phyloP scores from a whole-genome alignment of 2,329 filamentous ascomycete species.

The Ophidiomyces ophidiicola region DNA sequence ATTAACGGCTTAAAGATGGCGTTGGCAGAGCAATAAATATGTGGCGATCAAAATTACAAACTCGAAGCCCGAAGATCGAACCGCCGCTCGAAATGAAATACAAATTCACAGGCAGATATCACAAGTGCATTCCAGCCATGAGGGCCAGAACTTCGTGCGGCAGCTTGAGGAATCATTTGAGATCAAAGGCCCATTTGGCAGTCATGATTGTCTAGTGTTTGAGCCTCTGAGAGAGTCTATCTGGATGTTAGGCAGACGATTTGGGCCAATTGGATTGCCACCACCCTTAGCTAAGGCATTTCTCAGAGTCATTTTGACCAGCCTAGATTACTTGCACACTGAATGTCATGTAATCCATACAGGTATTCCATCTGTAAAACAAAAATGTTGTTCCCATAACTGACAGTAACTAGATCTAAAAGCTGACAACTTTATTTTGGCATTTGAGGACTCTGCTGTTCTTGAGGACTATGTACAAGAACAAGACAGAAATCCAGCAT shows the following conservation, averaged over 20 bases:
- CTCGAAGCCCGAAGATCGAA: slow-evolving; percentile 18
- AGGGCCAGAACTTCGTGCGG: slow-evolving; percentile 24
- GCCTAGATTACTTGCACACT: slow-evolving; percentile 34
- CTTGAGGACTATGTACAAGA: slow-evolving; percentile 10
- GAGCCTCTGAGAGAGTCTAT: slow-evolving; percentile 29
- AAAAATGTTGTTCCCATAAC: slow-evolving; percentile 1
- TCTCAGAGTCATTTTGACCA: slow-evolving; percentile 28
- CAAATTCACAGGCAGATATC: slow-evolving; percentile 24
- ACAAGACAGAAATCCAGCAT: slow-evolving; percentile 1
- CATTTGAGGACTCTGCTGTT: slow-evolving; percentile 20
- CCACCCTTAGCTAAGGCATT: slow-evolving; percentile 24
- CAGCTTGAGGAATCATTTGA: slow-evolving; percentile 27
- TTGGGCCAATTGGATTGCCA: slow-evolving; percentile 19
- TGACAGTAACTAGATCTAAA: slow-evolving; percentile 27
- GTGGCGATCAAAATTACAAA: slow-evolving; percentile 28
- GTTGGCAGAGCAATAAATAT: slow-evolving; percentile 21
- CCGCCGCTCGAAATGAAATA: slow-evolving; percentile 21
- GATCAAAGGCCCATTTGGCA: slow-evolving; percentile 20
- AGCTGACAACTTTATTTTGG: slow-evolving; percentile 32
- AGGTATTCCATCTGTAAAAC: slow-evolving; percentile 19
- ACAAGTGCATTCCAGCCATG: slow-evolving; percentile 21
- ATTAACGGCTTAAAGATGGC: slow-evolving; percentile 16
- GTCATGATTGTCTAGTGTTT: slow-evolving; percentile 28
- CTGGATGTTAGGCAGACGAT: slow-evolving; percentile 22
- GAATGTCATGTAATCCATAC: slow-evolving; percentile 35